Percentiles rank a stretch among this genome's conserved stretches.
phyloP scores from a whole-genome alignment of 495 filamentous ascomycete species.

The Elasticomyces elasticus region DNA sequence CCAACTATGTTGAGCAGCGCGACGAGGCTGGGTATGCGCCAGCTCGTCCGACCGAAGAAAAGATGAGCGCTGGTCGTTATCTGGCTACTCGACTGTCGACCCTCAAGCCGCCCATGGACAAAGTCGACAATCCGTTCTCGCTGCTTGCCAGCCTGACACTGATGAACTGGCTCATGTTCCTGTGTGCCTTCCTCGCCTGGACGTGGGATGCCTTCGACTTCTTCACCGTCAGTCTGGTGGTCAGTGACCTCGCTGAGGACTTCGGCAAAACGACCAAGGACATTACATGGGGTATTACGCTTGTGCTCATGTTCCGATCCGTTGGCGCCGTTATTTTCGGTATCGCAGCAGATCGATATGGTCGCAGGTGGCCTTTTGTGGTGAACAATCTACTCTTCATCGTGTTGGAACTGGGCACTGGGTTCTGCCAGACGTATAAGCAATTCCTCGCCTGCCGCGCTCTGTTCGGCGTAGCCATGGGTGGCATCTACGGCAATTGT shows the following conservation, averaged over 20 bases:
- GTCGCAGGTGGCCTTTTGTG: constrained; percentile 81
- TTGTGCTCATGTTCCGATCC: constrained; percentile 71
- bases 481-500: constrained; percentile 78
- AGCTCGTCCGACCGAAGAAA: background rate
- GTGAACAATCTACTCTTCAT: constrained; percentile 78
- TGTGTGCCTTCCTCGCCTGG: constrained; percentile 41
- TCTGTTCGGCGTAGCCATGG: constrained; percentile 86
- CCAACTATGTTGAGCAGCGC: background rate
- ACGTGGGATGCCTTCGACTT: constrained; percentile 87
- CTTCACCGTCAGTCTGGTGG: constrained; percentile 77
- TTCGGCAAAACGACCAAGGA: constrained; percentile 60
- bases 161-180: constrained; percentile 81
- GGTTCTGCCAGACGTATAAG: constrained; percentile 65
- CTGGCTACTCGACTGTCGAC: constrained; percentile 60
- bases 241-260: constrained; percentile 52
- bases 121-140: constrained; percentile 69
- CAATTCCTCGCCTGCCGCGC: constrained; percentile 73
- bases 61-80: constrained; percentile 39
- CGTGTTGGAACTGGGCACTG: constrained; percentile 65
- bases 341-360: constrained; percentile 71
- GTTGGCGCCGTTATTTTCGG: constrained; percentile 67
- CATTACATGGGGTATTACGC: constrained; percentile 85
- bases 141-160: constrained; percentile 57
- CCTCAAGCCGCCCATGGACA: constrained; percentile 64
- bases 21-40: background rate